These are phyloP conservation scores for Kazachstania martiniae DNA, from an alignment of 805 yeast species.

Conservation along the genomic window DNA sequence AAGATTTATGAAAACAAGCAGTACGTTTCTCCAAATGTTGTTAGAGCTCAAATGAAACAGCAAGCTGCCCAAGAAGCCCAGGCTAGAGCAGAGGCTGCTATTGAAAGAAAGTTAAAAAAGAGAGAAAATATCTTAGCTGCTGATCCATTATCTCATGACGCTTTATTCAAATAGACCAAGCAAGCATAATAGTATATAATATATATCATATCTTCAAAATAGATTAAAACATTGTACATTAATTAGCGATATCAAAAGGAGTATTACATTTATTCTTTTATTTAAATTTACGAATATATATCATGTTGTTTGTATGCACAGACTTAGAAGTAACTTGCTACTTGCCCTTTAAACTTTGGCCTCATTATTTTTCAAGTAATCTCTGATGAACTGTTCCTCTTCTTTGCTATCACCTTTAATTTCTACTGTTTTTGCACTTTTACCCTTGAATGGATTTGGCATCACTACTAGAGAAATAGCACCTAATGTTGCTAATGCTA, in stretches of 20 bases:
- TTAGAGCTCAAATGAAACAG: conserved; percentile 77
- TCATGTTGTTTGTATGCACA: too few species aligned
- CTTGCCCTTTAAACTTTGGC: not conserved
- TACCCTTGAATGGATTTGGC: conserved; percentile 58
- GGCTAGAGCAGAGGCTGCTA: conserved; percentile 68
- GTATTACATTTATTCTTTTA: not conserved
- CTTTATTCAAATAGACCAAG: conserved; percentile 46
- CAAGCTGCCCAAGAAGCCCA: conserved; percentile 72
- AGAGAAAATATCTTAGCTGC: conserved; percentile 64
- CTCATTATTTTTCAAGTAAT: conserved; percentile 39
- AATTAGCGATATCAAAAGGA: not conserved
- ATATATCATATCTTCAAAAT: too few species aligned
- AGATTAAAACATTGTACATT: too few species aligned
- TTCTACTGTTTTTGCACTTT: conserved; percentile 51
- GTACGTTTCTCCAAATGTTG: conserved; percentile 91
- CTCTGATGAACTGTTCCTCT: conserved; percentile 78
- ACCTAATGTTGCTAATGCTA: conserved; percentile 75
- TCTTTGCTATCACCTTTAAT: conserved; percentile 74
- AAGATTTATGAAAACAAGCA: conserved; percentile 95
- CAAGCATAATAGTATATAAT: not conserved
- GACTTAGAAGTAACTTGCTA: too few species aligned
- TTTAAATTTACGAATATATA: too few species aligned
- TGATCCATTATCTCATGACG: conserved; percentile 77
- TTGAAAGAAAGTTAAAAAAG: conserved; percentile 61
- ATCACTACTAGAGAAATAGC: conserved; percentile 48